A percentile compares a stretch with the other conserved stretches of the same genome.
Conservation (phyloP, 441 rosid species). For the Adansonia rubrostipa region DNA sequence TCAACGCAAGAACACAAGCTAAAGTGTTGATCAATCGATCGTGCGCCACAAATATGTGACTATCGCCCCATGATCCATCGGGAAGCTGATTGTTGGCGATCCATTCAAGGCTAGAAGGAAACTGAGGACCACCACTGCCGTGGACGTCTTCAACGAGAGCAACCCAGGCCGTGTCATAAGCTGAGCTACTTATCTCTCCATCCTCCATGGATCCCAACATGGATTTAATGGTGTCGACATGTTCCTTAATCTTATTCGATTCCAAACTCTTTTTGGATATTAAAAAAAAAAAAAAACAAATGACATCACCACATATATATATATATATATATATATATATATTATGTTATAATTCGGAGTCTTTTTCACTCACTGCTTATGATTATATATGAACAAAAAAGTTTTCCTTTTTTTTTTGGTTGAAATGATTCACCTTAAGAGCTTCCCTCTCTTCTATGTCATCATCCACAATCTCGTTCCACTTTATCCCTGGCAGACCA, state of each 20-base stretch:
- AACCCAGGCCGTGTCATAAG: constrained; percentile 98
- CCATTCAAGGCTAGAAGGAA: constrained; percentile 77
- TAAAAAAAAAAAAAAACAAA: neutral
- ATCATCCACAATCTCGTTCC: constrained; percentile 59
- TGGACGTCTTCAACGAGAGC: constrained; percentile 61
- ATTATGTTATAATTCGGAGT: neutral
- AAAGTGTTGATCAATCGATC: constrained; percentile 84
- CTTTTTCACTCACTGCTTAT: neutral
- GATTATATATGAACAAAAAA: neutral
- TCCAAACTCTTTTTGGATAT: constrained; percentile 15
- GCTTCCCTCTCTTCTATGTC: constrained; percentile 43
- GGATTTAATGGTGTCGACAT: constrained; percentile 47
- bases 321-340: too few species aligned
- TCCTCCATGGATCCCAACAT: constrained; percentile 74
- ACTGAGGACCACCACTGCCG: constrained; percentile 68
- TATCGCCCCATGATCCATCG: constrained; percentile 96
- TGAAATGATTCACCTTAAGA: constrained; percentile 41
- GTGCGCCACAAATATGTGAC: constrained; percentile 61
- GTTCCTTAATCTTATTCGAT: constrained; percentile 44
- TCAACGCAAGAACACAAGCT: constrained; percentile 82
- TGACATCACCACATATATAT: neutral
- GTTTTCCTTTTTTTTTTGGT: neutral
- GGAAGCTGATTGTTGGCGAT: constrained; percentile 73
- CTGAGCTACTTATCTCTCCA: constrained; percentile 83
- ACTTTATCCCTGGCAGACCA: constrained; percentile 55